phyloP scores from a whole-genome alignment of 495 filamentous ascomycete genomes.

The Penicillium manginii region DNA sequence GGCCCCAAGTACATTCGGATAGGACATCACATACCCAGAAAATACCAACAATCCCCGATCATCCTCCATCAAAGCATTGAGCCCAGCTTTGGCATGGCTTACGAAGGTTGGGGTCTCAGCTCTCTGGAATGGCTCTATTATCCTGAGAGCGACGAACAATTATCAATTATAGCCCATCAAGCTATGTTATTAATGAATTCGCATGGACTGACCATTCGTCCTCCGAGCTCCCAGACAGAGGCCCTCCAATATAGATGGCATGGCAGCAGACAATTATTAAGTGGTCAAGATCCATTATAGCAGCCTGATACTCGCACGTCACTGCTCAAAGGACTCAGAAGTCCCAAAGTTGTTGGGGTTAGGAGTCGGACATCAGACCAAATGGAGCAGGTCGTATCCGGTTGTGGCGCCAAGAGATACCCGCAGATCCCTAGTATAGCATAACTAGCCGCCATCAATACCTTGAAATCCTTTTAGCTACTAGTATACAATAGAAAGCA shows the following conservation, averaged over 20 bases:
- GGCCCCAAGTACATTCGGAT: background rate
- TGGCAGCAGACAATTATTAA: slow-evolving; percentile 83
- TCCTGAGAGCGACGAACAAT: slow-evolving; percentile 26
- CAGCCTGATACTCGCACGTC: background rate
- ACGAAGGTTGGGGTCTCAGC: slow-evolving; percentile 76
- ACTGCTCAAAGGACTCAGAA: background rate
- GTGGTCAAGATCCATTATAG: slow-evolving; percentile 29
- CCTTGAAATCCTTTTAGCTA: too few relatives aligned
- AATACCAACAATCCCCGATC: slow-evolving; percentile 59
- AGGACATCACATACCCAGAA: slow-evolving; percentile 60
- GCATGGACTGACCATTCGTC: slow-evolving; percentile 62
- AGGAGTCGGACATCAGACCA: too few relatives aligned
- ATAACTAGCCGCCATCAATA: too few relatives aligned
- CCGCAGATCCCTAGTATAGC: too few relatives aligned
- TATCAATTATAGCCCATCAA: too few relatives aligned
- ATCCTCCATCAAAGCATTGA: slow-evolving; percentile 49
- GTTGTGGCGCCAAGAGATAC: too few relatives aligned
- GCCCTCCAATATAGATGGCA: slow-evolving; percentile 73
- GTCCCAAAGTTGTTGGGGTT: background rate
- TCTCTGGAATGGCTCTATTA: slow-evolving; percentile 69
- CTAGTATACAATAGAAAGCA: too few relatives aligned
- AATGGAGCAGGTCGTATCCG: too few relatives aligned
- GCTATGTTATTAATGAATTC: too few relatives aligned
- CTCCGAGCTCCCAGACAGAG: slow-evolving; percentile 59
- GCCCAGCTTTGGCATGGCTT: slow-evolving; percentile 67